Evolutionary conservation across 768 basidiomycete genomes (phyloP).

Genomic region (Russula compacta): DNA sequence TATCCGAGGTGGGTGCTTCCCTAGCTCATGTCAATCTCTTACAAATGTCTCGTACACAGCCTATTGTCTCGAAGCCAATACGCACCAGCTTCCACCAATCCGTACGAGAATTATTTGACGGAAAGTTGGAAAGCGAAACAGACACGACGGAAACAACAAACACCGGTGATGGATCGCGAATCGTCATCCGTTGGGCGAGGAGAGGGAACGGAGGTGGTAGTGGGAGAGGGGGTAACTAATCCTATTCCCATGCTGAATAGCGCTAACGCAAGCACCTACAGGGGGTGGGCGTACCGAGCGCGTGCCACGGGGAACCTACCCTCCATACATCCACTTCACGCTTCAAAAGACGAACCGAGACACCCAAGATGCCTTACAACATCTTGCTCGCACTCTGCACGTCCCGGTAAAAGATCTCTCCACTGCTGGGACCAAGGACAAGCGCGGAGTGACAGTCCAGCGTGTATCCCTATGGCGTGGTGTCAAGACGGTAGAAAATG

Average conservation of each 20-base stretch:
- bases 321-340: slow-evolving; percentile 92
- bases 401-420: slow-evolving; percentile 72
- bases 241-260: background rate
- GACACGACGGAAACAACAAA: slow-evolving; percentile 39
- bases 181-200: slow-evolving; percentile 72
- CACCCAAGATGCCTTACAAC: slow-evolving; percentile 84
- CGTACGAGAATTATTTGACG: slow-evolving; percentile 71
- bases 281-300: slow-evolving; percentile 32
- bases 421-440: slow-evolving; percentile 96
- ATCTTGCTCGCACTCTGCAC: slow-evolving; percentile 72
- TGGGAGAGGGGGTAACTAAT: slow-evolving; percentile 32
- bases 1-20: slow-evolving; percentile 61
- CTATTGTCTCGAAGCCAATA: slow-evolving; percentile 70
- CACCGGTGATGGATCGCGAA: slow-evolving; percentile 60
- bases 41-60: slow-evolving; percentile 35
- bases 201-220: slow-evolving; percentile 41
- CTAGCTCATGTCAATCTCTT: slow-evolving; percentile 16
- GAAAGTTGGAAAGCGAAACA: slow-evolving; percentile 80
- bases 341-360: slow-evolving; percentile 97
- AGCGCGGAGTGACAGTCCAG: slow-evolving; percentile 93
- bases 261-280: background rate
- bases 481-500: slow-evolving; percentile 68
- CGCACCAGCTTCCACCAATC: slow-evolving; percentile 77
- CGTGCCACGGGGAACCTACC: slow-evolving; percentile 53
- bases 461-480: slow-evolving; percentile 73